Conservation (phyloP, 2,329 filamentous ascomycete species). For the Ophiostoma sp. region DNA sequence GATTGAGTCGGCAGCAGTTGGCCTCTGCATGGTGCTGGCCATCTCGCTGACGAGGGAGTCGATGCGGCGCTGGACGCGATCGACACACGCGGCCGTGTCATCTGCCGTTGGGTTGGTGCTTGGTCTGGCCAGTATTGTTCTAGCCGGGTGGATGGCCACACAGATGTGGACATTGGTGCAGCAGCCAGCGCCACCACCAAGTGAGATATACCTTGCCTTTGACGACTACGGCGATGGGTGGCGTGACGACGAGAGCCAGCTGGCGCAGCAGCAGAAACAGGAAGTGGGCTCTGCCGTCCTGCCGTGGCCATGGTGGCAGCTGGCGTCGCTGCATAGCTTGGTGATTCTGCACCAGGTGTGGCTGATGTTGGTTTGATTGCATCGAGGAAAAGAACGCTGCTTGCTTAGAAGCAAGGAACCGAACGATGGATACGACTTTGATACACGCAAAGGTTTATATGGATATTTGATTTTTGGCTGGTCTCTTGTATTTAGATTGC, state of each 20-base stretch:
- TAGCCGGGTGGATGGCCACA: slow-evolving; percentile 24
- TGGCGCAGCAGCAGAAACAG: no score
- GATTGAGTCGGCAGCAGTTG: slow-evolving; percentile 21
- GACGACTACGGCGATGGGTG: slow-evolving; percentile 7
- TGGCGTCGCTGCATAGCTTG: slow-evolving; percentile 23
- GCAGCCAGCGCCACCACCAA: not conserved
- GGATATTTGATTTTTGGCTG: not conserved
- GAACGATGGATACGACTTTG: not conserved
- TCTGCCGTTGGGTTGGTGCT: slow-evolving; percentile 16
- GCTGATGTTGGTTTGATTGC: slow-evolving; percentile 2
- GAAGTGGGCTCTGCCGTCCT: not conserved
- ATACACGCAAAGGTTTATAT: not conserved
- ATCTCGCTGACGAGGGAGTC: slow-evolving; percentile 19
- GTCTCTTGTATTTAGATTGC: not conserved
- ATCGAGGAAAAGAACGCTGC: not conserved
- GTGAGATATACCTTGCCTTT: not conserved
- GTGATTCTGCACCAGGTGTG: slow-evolving; percentile 23
- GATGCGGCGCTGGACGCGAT: slow-evolving; percentile 14
- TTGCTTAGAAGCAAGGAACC: not conserved
- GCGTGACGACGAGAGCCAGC: not conserved
- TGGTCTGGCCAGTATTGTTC: slow-evolving; percentile 18
- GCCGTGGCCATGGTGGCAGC: slow-evolving; percentile 25
- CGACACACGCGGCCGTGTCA: not conserved
- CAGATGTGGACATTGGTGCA: slow-evolving; percentile 18
- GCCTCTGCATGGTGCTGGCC: slow-evolving; percentile 22